Conservation (phyloP, 2,329 filamentous ascomycete genomes). For the Aspergillus aculeatus region DNA sequence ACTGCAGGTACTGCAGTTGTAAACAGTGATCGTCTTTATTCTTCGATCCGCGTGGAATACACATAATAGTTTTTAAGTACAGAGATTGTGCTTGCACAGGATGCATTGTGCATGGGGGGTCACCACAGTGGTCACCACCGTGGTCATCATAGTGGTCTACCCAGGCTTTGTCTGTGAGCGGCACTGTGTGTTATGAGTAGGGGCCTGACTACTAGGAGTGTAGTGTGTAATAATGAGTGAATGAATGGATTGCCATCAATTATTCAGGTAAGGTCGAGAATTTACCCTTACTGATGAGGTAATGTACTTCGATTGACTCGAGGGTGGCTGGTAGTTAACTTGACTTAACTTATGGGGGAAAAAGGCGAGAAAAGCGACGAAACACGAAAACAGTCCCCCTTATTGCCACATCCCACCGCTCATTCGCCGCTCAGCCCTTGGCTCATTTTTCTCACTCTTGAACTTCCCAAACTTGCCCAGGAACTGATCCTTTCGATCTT, state of each 20-base stretch:
- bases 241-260: background rate
- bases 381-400: slow-evolving; percentile 14
- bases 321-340: background rate
- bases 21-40: background rate
- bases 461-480: slow-evolving; percentile 10
- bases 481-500: slow-evolving; percentile 20
- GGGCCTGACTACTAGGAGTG: background rate
- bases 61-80: background rate
- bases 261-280: background rate
- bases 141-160: background rate
- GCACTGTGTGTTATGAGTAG: background rate
- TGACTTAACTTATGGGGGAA: background rate
- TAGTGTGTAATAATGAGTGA: background rate
- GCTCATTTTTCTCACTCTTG: slow-evolving; percentile 27
- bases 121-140: too few species aligned
- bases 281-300: background rate
- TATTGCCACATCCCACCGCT: slow-evolving; percentile 33
- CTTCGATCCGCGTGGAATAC: too few species aligned
- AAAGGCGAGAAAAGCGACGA: background rate
- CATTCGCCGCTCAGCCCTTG: slow-evolving; percentile 23
- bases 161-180: background rate
- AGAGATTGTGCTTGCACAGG: background rate
- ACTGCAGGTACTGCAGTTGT: background rate
- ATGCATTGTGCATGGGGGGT: background rate
- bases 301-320: background rate